phyloP scores from a whole-genome alignment of 495 filamentous ascomycete genomes.

The Hypomontagnella monticulosa region DNA sequence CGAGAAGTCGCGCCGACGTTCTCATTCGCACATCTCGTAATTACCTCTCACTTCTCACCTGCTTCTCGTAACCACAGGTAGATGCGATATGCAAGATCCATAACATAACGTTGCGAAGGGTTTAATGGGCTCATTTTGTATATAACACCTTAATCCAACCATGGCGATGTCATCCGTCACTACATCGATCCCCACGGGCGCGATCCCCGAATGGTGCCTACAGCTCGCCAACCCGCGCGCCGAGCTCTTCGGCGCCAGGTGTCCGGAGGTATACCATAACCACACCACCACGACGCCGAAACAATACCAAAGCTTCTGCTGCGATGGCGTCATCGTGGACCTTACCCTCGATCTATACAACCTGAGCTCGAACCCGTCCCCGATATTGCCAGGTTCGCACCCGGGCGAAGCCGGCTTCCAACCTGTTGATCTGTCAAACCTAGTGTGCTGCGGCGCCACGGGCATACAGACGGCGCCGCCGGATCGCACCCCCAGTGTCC shows the following conservation, averaged over 20 bases:
- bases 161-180: constrained; percentile 23
- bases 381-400: background rate
- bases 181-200: constrained; percentile 27
- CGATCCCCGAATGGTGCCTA: constrained; percentile 29
- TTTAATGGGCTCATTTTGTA: background rate
- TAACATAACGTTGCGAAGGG: too few relatives aligned
- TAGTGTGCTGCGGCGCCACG: constrained; percentile 27
- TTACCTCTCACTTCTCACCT: background rate
- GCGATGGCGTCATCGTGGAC: constrained; percentile 35
- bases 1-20: background rate
- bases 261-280: background rate
- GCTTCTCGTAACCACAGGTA: background rate
- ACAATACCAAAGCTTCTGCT: constrained; percentile 32
- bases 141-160: background rate
- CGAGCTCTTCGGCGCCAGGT: background rate
- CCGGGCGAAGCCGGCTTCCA: background rate
- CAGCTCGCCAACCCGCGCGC: background rate
- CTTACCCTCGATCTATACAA: constrained; percentile 27
- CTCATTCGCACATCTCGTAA: background rate
- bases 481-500: background rate
- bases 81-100: too few relatives aligned
- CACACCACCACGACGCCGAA: background rate
- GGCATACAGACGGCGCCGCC: constrained; percentile 19
- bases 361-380: background rate
- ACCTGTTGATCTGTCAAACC: constrained; percentile 8